Conservation (phyloP, 495 filamentous ascomycete genomes). For the Chaetomium cochliodes region DNA sequence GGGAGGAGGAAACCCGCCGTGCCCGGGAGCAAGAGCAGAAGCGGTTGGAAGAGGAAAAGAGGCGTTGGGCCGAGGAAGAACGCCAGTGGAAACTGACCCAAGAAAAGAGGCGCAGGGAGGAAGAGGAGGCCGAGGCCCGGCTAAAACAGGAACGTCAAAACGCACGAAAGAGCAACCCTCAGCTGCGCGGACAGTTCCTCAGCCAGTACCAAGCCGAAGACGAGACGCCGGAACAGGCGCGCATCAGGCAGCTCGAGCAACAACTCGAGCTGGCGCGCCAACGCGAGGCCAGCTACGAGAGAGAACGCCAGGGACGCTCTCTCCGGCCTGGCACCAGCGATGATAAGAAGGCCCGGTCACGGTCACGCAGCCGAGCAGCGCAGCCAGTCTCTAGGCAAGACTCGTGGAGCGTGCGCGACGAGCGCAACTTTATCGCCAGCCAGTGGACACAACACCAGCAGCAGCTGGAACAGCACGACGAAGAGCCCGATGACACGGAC, state of each 20-base stretch:
- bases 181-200: slow-evolving; percentile 78
- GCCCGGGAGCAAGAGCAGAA: slow-evolving; percentile 66
- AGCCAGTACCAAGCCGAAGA: slow-evolving; percentile 78
- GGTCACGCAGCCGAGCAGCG: slow-evolving; percentile 48
- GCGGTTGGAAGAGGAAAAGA: slow-evolving; percentile 72
- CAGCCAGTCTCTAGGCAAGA: slow-evolving; percentile 59
- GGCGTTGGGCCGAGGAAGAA: slow-evolving; percentile 82
- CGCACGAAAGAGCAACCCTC: slow-evolving; percentile 56
- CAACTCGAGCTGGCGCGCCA: slow-evolving; percentile 83
- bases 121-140: slow-evolving; percentile 65
- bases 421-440: slow-evolving; percentile 68
- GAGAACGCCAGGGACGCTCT: slow-evolving; percentile 65
- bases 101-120: slow-evolving; percentile 67
- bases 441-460: slow-evolving; percentile 62
- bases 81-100: slow-evolving; percentile 80
- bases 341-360: slow-evolving; percentile 45
- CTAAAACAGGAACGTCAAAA: slow-evolving; percentile 63
- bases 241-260: slow-evolving; percentile 78
- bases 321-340: slow-evolving; percentile 37
- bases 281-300: slow-evolving; percentile 80
- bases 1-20: slow-evolving; percentile 75
- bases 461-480: slow-evolving; percentile 26
- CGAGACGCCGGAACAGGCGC: slow-evolving; percentile 39
- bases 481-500: slow-evolving; percentile 5
- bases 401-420: slow-evolving; percentile 66